Evolutionary conservation across 2,329 filamentous ascomycete species (phyloP).

Genomic region (Phialophora expanda): DNA sequence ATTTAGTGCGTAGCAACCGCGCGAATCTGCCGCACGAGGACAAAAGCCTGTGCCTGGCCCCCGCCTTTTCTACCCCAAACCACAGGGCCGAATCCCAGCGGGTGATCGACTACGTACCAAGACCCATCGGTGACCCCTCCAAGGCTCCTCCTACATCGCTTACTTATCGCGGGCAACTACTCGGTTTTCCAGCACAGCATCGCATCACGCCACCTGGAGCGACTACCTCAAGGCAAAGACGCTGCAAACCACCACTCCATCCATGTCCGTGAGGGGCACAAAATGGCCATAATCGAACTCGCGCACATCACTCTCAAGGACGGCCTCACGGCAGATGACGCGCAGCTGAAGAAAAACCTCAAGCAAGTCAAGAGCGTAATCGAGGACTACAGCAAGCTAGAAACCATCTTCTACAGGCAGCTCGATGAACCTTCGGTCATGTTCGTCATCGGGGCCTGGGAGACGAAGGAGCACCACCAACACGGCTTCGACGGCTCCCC

Average conservation of each 20-base stretch:
- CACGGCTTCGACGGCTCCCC: conserved; percentile 30
- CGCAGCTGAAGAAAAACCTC: conserved; percentile 27
- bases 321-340: conserved; percentile 26
- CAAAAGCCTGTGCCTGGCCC: not conserved
- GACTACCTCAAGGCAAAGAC: not conserved
- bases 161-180: not conserved
- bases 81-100: not conserved
- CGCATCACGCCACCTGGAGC: not conserved
- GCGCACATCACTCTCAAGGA: conserved; percentile 30
- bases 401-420: conserved; percentile 31
- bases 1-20: not conserved
- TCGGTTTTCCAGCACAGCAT: not conserved
- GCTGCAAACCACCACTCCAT: not conserved
- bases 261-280: not conserved
- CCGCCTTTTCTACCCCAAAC: not conserved
- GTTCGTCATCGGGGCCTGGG: conserved; percentile 34
- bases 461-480: conserved; percentile 29
- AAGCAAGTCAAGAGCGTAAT: conserved; percentile 34
- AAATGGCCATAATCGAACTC: conserved; percentile 34
- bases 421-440: conserved; percentile 30
- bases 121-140: not conserved
- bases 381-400: conserved; percentile 32
- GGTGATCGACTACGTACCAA: not conserved
- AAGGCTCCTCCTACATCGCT: not conserved
- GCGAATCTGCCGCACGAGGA: not conserved